Conservation (phyloP, 2,329 filamentous ascomycete species). For the Periconia macrospinosa region DNA sequence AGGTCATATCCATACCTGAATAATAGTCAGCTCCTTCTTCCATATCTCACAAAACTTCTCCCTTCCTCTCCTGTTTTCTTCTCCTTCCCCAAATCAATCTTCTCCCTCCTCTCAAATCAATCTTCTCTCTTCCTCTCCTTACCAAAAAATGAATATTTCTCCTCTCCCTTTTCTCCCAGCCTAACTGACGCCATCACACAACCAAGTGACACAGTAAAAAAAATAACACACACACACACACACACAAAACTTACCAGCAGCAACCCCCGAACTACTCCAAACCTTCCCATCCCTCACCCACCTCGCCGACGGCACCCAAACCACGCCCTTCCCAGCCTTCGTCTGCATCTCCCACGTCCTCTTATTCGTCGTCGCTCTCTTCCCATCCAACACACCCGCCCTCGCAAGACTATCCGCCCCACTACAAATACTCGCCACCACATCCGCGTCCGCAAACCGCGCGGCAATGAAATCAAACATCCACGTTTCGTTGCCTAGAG, state of each 20-base stretch:
- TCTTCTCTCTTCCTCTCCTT: too few species aligned
- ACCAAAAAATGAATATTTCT: too few species aligned
- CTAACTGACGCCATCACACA: too few species aligned
- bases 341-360: constrained; percentile 44
- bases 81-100: too few species aligned
- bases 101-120: too few species aligned
- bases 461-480: constrained; percentile 50
- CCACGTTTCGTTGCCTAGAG: constrained; percentile 20
- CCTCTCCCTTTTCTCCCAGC: too few species aligned
- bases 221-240: not conserved
- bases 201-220: too few species aligned
- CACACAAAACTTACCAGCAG: constrained; percentile 38
- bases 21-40: not conserved
- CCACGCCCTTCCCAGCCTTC: not conserved
- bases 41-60: too few species aligned
- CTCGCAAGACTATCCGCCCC: constrained; percentile 37
- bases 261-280: constrained; percentile 64
- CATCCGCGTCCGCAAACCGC: constrained; percentile 51
- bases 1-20: constrained; percentile 58
- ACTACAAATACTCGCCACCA: constrained; percentile 65
- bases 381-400: constrained; percentile 60
- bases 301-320: constrained; percentile 59
- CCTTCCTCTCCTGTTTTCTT: too few species aligned
- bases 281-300: constrained; percentile 67
- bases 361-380: constrained; percentile 66